Base-by-base conservation (phyloP, 345 rosid species). In the Salix brachista region DNA sequence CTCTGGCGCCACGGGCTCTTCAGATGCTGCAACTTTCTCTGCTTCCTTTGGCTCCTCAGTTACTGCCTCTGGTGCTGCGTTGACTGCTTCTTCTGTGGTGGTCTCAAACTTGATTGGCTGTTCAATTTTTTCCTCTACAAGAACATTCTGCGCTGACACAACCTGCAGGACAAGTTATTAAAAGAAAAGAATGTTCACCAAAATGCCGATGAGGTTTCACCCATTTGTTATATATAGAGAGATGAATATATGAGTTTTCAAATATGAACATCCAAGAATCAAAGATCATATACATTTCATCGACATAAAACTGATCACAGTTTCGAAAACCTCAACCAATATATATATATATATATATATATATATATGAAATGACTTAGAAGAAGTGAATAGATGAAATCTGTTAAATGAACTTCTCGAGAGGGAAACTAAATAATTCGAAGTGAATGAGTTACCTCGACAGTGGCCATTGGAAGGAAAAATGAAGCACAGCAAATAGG, bases 401-500 rank as follows among this genome's bases (percentile, higher is more conserved):
- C 69, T 6, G n/a, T 67, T 9, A 16, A 13, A 21, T 21, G 10
- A 56, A 10, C 23, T 56, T n/a, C 26, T 9, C 62, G n/a, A 10
- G 13, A 56, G 62, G 62, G 28, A 21, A 1, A n/a, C n/a, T 10
- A 54, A 21, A 19, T 2, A 5, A 23, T 61, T 52, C 0, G 4
- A 8, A 39, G 68, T 12, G 26, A 16, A 60, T n/a, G 71, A 23
- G 67, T 64, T 85, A 88, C 94, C 92, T 90, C 89, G 44, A 39
- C 94, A 66, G 89, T 80, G 79, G 94, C 94, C 94, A 90, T 82
- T 46, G 76, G 56, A 76, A 69, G 70, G 62, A 70, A 66, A 36
- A 61, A 70, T 67, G 46, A n/a, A 23, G 36, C 61, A 34, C 71
- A 12, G 66, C 32, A 56, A 25, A 62, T 0, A 3, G 28, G 30